Percentiles rank a stretch among this genome's conserved stretches.
Conservation (phyloP, 1,284 basidiomycete genomes). For the Trichosporon ovoides region DNA sequence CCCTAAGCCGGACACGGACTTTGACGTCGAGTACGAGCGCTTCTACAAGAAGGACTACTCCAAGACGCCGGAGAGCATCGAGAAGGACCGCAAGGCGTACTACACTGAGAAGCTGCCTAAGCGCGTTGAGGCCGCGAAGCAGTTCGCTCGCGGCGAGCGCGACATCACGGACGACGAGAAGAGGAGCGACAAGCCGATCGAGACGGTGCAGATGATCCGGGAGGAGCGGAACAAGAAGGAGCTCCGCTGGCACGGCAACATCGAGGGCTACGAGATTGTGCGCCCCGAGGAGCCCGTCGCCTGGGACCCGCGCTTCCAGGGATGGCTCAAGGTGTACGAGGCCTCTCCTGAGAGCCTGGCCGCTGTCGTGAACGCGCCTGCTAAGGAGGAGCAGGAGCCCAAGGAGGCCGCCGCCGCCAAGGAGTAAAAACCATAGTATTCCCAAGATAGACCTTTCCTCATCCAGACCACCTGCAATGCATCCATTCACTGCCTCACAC, state of each 20-base stretch:
- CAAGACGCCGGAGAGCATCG: conserved; percentile 59
- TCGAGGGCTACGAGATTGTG: conserved; percentile 71
- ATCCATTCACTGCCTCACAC: too few relatives aligned
- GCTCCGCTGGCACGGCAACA: conserved; percentile 69
- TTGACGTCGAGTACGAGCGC: conserved; percentile 62
- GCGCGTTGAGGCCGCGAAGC: conserved; percentile 69
- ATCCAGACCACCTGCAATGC: too few relatives aligned
- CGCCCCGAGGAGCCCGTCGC: conserved; percentile 58
- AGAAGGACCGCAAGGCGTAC: conserved; percentile 66
- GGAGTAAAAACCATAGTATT: too few relatives aligned
- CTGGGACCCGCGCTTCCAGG: conserved; percentile 72
- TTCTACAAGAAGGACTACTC: conserved; percentile 65
- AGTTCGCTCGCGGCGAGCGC: conserved; percentile 67
- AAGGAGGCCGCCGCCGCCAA: too few relatives aligned
- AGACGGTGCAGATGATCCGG: conserved; percentile 77
- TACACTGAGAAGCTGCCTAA: conserved; percentile 63
- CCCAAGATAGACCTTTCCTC: too few relatives aligned
- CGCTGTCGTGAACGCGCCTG: not conserved
- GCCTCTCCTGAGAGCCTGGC: not conserved
- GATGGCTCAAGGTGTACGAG: conserved; percentile 61
- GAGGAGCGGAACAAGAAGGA: conserved; percentile 82
- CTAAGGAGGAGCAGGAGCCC: not conserved
- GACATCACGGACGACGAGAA: conserved; percentile 79
- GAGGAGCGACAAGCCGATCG: conserved; percentile 62
- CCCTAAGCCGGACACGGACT: conserved; percentile 60